Base-by-base conservation (phyloP, 306 rosid genomes). In the Rosa persica region DNA sequence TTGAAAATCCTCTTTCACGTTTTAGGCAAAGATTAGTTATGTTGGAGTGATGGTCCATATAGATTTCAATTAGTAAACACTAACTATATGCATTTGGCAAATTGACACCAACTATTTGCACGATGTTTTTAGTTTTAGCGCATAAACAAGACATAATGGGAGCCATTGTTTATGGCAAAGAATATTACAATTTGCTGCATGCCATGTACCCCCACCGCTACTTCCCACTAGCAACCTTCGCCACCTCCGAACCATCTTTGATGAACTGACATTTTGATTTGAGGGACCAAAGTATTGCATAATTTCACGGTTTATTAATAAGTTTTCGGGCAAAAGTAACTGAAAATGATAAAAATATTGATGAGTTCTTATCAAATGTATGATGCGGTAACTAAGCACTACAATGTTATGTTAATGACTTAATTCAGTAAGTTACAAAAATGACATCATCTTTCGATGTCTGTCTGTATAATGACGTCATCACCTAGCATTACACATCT, bases 321-420 rank as follows among this genome's bases (percentile, higher is more conserved):
- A 19, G 1, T 49, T 15, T 17, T 51, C 0, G 1, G 2, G 5
- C 2, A 0, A 0, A n/a, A n/a, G 8, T 8, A 55, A 0, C 12
- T 0, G 13, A 55, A n/a, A 2, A 20, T 55, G 2, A 2, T 5
- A 49, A 0, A 20, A 49, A 15, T 1, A 4, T 0, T 4, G 20
- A 7, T 49, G 23, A 54, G 3, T 9, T 52, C 8, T 17, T 17
- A 52, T 17, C 6, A 5, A 52, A 6, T 20, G 4, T 52, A 10
- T 0, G 57, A 51, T 17, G 8, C 0, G 58, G 11, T 5, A 52
- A 6, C 23, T 17, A 51, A 51, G 16, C 19, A 51, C 20, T 17
- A 1, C 22, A 51, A 52, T 52, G 10, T 54, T 22, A 19, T 17
- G 57, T 0, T 1, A 51, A n/a, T n/a, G n/a, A n/a, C n/a, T n/a